Evolutionary conservation across 371 early-diverging fungal species (phyloP).

Genomic region (Phascolomyces articulosus): DNA sequence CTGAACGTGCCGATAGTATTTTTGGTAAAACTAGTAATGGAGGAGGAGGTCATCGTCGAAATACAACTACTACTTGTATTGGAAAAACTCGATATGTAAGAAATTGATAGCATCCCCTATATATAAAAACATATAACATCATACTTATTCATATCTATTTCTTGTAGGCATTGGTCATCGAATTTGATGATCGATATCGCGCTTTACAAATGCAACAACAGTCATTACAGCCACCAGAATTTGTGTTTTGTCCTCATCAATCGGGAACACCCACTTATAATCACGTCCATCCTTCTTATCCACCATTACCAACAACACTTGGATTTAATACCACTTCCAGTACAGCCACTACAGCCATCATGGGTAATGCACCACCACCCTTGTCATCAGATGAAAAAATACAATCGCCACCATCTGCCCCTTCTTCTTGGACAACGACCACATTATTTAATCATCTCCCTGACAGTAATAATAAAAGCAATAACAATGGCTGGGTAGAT

Average conservation of each 20-base stretch:
- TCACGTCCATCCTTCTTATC: not conserved
- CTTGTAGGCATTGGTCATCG: constrained; percentile 33
- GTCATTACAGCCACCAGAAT: not conserved
- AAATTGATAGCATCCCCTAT: not conserved
- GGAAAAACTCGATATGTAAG: constrained; percentile 9
- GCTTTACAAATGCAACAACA: constrained; percentile 18
- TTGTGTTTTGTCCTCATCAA: not conserved
- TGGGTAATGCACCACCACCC: not conserved
- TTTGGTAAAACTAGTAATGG: not conserved
- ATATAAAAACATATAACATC: not conserved
- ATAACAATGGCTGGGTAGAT: not conserved
- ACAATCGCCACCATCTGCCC: not conserved
- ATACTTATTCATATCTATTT: not conserved
- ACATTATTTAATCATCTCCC: not conserved
- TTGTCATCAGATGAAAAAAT: not conserved
- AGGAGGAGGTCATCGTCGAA: not conserved
- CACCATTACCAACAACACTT: not conserved
- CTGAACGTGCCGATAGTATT: not conserved
- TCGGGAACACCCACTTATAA: not conserved
- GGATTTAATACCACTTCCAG: too few species aligned
- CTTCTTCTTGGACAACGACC: not conserved
- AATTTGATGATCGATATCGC: constrained; percentile 39
- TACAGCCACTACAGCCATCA: not conserved
- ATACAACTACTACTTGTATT: not conserved
- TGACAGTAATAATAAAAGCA: not conserved